Conservation (phyloP, 257 asterid genomes). For the Solanum etuberosum region DNA sequence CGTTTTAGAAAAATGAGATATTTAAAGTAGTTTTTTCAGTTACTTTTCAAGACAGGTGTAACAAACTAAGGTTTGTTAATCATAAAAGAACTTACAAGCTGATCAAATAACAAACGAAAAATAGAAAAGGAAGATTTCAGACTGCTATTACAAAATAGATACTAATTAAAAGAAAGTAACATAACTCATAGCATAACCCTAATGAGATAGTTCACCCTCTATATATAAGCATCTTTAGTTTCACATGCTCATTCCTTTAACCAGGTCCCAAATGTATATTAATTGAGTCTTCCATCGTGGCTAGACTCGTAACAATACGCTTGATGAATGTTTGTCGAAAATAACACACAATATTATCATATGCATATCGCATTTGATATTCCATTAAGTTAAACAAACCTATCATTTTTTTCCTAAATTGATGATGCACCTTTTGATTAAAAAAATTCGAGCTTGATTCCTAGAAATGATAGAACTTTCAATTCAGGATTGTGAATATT, state of each 20-base stretch:
- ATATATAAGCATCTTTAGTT: background rate
- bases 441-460: background rate
- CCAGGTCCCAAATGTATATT: background rate
- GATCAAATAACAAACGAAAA: too few relatives aligned
- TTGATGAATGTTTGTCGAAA: background rate
- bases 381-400: background rate
- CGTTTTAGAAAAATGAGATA: background rate
- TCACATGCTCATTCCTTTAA: background rate
- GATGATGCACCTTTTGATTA: background rate
- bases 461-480: background rate
- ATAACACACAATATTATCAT: background rate
- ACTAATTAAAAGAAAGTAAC: too few relatives aligned
- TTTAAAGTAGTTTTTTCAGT: background rate
- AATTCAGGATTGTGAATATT: background rate
- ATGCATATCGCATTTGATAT: background rate
- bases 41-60: background rate
- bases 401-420: background rate
- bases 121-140: too few relatives aligned
- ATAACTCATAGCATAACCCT: too few relatives aligned
- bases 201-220: too few relatives aligned
- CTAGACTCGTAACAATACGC: background rate
- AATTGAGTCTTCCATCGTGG: background rate
- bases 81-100: too few relatives aligned
- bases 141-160: too few relatives aligned
- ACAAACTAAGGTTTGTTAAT: too few relatives aligned